A percentile compares a stretch with the other conserved stretches of the same genome.
These are phyloP conservation scores for Ophidiomyces ophidiicola DNA, from an alignment of 2,329 filamentous ascomycete genomes.

Conservation along the genomic window DNA sequence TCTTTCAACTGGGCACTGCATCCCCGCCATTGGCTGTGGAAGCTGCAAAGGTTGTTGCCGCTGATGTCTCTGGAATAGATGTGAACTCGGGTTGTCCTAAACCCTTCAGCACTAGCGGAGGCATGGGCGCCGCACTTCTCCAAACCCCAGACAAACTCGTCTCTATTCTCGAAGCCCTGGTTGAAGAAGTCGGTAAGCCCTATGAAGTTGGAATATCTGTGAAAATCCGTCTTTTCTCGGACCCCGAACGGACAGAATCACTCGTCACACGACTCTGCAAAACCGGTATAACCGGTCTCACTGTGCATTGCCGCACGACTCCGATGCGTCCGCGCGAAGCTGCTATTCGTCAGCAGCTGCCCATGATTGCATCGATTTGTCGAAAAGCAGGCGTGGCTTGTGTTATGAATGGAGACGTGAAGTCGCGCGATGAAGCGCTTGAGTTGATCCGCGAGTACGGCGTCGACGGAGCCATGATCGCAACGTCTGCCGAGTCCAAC, in stretches of 20 bases:
- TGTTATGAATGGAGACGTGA: constrained; percentile 90
- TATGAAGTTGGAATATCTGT: constrained; percentile 90
- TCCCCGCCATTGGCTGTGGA: constrained; percentile 70
- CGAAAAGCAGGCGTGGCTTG: constrained; percentile 78
- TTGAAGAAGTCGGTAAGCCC: constrained; percentile 61
- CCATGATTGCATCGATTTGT: constrained; percentile 72
- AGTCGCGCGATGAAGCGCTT: constrained; percentile 57
- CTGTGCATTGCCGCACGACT: constrained; percentile 89
- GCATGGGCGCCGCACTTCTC: constrained; percentile 90
- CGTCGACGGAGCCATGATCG: constrained; percentile 96
- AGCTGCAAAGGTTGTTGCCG: constrained; percentile 71
- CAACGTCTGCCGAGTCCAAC: constrained; percentile 82
- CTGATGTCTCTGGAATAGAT: constrained; percentile 85
- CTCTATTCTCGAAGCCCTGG: constrained; percentile 70
- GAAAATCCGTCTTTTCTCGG: constrained; percentile 83
- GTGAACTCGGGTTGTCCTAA: constrained; percentile 98
- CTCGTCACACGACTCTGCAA: constrained; percentile 66
- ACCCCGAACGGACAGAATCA: constrained; percentile 58
- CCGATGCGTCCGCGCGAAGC: constrained; percentile 86
- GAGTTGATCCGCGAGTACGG: constrained; percentile 62
- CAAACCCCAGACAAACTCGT: constrained; percentile 72
- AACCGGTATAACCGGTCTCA: constrained; percentile 85
- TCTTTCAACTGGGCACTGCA: constrained; percentile 88
- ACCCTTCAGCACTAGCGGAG: constrained; percentile 81
- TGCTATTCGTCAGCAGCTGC: constrained; percentile 73